Evolutionary conservation across 129 eudicot species (phyloP).

Genomic region (Chrysanthemum lavandulifolium): DNA sequence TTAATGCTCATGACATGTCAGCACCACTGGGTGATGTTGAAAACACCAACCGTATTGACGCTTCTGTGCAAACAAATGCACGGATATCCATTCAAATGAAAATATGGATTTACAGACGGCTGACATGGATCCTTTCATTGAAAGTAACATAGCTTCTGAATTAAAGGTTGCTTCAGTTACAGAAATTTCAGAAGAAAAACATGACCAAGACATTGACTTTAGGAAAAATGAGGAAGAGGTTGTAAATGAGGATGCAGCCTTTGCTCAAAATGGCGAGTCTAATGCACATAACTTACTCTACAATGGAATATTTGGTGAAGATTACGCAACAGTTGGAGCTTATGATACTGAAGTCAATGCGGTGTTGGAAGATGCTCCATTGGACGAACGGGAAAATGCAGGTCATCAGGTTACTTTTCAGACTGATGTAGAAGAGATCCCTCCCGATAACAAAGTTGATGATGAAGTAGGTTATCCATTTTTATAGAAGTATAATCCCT

Average conservation of each 20-base stretch:
- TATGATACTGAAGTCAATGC: constrained; percentile 29
- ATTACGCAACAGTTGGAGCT: constrained; percentile 23
- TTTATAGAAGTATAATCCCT: not conserved
- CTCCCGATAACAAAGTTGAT: constrained; percentile 28
- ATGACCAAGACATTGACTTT: constrained; percentile 31
- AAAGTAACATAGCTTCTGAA: constrained; percentile 29
- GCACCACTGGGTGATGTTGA: constrained; percentile 32
- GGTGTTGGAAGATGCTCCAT: constrained; percentile 27
- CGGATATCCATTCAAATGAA: constrained; percentile 29
- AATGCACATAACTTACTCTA: constrained; percentile 30
- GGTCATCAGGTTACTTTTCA: constrained; percentile 32
- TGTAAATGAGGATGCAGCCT: constrained; percentile 28
- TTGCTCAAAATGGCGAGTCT: constrained; percentile 27
- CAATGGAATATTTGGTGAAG: constrained; percentile 35
- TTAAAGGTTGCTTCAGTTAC: constrained; percentile 27
- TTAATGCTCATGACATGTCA: constrained; percentile 34
- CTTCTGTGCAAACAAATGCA: constrained; percentile 23
- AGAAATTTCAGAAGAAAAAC: constrained; percentile 22
- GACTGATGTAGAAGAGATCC: constrained; percentile 22
- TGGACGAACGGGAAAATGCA: constrained; percentile 36
- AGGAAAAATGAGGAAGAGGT: constrained; percentile 21
- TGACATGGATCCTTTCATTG: constrained; percentile 30
- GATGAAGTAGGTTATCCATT: constrained; percentile 40
- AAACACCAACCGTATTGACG: constrained; percentile 28
- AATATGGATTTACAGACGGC: constrained; percentile 15